phyloP scores from a whole-genome alignment of 2,329 filamentous ascomycete species.

The Curvularia eragrostidis region DNA sequence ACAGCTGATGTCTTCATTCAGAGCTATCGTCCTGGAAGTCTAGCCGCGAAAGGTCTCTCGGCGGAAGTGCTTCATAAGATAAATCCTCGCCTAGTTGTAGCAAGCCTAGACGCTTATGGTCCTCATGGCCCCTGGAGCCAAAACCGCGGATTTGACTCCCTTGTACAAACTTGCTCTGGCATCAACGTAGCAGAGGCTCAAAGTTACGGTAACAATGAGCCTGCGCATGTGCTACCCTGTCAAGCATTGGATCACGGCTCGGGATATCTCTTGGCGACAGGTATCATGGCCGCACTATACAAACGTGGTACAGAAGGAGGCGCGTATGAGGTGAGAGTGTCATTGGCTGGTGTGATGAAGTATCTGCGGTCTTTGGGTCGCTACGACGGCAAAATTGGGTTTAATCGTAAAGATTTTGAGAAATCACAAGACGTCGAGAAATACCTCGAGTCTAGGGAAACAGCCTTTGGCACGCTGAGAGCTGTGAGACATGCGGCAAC shows the following conservation, averaged over 20 bases:
- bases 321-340: slow-evolving; percentile 62
- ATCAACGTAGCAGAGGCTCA: slow-evolving; percentile 64
- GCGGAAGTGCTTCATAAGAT: slow-evolving; percentile 47
- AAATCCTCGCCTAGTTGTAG: slow-evolving; percentile 58
- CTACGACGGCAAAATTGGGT: slow-evolving; percentile 54
- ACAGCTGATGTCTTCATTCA: slow-evolving; percentile 63
- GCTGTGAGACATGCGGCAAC: slow-evolving; percentile 58
- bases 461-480: slow-evolving; percentile 56
- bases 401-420: slow-evolving; percentile 48
- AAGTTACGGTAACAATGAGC: slow-evolving; percentile 50
- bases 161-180: slow-evolving; percentile 63
- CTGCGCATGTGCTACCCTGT: slow-evolving; percentile 56
- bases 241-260: slow-evolving; percentile 64
- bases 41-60: slow-evolving; percentile 55
- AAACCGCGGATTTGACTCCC: slow-evolving; percentile 62
- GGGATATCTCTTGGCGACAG: slow-evolving; percentile 63
- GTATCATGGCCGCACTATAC: slow-evolving; percentile 61
- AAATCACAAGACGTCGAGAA: slow-evolving; percentile 38
- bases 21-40: slow-evolving; percentile 59
- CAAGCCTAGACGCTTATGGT: slow-evolving; percentile 63
- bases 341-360: slow-evolving; percentile 62
- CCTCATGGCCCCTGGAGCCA: slow-evolving; percentile 55
- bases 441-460: slow-evolving; percentile 56
- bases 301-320: slow-evolving; percentile 55
- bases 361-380: slow-evolving; percentile 64